Conservation (phyloP, 139 green algal species). For the Ettlia oleoabundans region DNA sequence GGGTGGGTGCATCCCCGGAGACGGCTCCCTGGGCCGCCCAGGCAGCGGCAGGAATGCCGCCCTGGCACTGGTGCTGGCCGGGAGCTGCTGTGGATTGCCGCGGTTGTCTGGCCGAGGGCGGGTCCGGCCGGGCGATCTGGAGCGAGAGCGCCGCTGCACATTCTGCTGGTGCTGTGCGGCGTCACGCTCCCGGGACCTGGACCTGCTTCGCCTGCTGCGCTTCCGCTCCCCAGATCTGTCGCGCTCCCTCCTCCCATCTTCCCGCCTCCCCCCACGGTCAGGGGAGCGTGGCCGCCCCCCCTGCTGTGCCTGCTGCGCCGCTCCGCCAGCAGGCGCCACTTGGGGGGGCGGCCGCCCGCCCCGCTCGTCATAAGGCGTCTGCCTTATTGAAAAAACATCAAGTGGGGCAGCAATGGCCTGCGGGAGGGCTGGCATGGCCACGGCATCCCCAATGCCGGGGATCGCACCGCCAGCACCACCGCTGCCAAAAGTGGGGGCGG, state of each 20-base stretch:
- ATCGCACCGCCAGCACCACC: constrained; percentile 33
- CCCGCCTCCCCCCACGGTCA: no score
- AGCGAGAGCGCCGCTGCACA: not conserved
- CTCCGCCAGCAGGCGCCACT: not conserved
- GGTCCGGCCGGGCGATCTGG: not conserved
- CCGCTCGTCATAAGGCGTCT: not conserved
- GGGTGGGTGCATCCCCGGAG: no score
- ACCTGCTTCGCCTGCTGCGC: not conserved
- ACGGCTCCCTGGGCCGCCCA: not conserved
- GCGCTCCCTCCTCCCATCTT: no score
- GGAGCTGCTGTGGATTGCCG: not conserved
- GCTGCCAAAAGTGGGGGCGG: not conserved
- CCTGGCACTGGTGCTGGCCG: not conserved
- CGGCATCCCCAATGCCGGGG: constrained; percentile 46
- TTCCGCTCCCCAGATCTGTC: not conserved
- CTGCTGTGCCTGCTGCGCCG: not conserved
- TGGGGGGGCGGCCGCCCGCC: constrained; percentile 12
- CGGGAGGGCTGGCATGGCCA: constrained; percentile 27
- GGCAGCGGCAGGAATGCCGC: not conserved
- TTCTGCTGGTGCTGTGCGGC: not conserved
- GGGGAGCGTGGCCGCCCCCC: not conserved
- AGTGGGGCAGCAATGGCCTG: not conserved
- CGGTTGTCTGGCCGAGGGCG: not conserved
- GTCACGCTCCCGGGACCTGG: not conserved
- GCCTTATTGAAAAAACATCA: constrained; percentile 3